These are phyloP conservation scores for Aeminium ludgeri DNA, from an alignment of 495 filamentous ascomycete genomes.

Conservation along the genomic window DNA sequence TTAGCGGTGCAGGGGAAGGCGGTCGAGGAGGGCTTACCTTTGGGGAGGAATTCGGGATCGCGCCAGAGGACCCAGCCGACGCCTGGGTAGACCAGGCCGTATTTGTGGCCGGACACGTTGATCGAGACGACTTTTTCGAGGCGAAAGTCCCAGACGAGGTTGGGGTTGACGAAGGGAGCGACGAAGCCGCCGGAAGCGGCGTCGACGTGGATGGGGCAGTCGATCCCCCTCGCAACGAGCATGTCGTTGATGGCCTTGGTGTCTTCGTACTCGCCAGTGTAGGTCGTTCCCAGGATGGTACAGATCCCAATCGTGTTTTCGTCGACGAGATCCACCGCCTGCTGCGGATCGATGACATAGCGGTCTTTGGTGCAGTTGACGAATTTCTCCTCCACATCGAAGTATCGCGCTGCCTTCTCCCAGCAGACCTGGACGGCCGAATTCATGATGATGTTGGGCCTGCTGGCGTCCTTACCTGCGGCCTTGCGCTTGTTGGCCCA, in stretches of 20 bases:
- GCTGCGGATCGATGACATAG: conserved; percentile 70
- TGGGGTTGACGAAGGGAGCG: conserved; percentile 67
- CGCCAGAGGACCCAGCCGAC: conserved; percentile 90
- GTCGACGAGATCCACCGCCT: conserved; percentile 70
- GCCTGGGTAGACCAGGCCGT: conserved; percentile 67
- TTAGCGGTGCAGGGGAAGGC: not conserved
- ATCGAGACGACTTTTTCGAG: conserved; percentile 75
- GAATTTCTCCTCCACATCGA: conserved; percentile 79
- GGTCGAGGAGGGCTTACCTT: conserved; percentile 21
- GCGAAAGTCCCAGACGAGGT: conserved; percentile 74
- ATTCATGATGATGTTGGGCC: conserved; percentile 83
- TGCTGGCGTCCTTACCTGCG: conserved; percentile 54
- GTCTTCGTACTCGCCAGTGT: conserved; percentile 93
- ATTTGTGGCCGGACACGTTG: conserved; percentile 88
- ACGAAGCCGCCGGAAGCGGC: conserved; percentile 85
- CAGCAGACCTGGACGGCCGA: conserved; percentile 88
- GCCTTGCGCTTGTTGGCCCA: conserved; percentile 76
- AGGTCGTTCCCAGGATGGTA: conserved; percentile 73
- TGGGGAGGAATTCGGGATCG: conserved; percentile 60
- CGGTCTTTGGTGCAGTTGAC: conserved; percentile 68
- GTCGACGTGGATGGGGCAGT: conserved; percentile 79
- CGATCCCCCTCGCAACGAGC: conserved; percentile 49
- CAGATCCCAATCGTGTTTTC: conserved; percentile 96
- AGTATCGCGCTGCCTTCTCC: conserved; percentile 92
- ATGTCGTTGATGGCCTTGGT: conserved; percentile 78